Evolutionary conservation across 345 rosid genomes (phyloP).

Genomic region (Brassica carinata): DNA sequence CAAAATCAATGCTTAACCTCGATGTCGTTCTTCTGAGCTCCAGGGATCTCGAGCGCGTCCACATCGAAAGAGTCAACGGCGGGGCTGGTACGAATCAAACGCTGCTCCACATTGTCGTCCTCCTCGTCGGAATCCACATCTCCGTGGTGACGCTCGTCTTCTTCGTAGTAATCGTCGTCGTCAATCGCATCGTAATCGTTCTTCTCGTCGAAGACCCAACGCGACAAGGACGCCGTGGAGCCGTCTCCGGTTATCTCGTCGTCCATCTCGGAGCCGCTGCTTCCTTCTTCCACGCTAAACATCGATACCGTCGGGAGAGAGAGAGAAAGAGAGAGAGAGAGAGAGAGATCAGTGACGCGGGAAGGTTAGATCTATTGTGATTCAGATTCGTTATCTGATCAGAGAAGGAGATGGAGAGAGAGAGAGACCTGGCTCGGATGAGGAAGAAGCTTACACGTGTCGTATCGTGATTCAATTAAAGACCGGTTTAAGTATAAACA

Average conservation of each 20-base stretch:
- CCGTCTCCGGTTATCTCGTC: slow-evolving; percentile 49
- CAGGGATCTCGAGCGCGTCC: slow-evolving; percentile 92
- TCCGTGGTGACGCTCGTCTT: slow-evolving; percentile 31
- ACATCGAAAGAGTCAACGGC: slow-evolving; percentile 93
- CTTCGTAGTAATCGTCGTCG: slow-evolving; percentile 36
- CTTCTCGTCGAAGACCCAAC: slow-evolving; percentile 93
- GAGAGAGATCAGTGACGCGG: not conserved
- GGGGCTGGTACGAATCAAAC: slow-evolving; percentile 92
- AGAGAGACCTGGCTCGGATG: slow-evolving; percentile 24
- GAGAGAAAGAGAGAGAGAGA: not conserved
- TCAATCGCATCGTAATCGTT: slow-evolving; percentile 62
- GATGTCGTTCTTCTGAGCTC: slow-evolving; percentile 69
- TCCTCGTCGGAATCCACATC: slow-evolving; percentile 75
- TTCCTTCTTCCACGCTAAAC: slow-evolving; percentile 49
- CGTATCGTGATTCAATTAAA: not conserved
- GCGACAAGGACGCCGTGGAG: slow-evolving; percentile 74
- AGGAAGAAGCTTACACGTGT: slow-evolving; percentile 38
- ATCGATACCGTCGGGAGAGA: slow-evolving; percentile 17
- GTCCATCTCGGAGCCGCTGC: slow-evolving; percentile 43
- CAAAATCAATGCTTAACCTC: slow-evolving; percentile 49
- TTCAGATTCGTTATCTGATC: slow-evolving; percentile 36
- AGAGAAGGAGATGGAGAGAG: slow-evolving; percentile 23
- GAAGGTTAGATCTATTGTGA: slow-evolving; percentile 21
- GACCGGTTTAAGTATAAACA: not conserved
- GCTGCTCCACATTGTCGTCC: slow-evolving; percentile 66